Evolutionary conservation across 495 filamentous ascomycete species (phyloP).

Genomic region (Astrothelium subdiscretum): DNA sequence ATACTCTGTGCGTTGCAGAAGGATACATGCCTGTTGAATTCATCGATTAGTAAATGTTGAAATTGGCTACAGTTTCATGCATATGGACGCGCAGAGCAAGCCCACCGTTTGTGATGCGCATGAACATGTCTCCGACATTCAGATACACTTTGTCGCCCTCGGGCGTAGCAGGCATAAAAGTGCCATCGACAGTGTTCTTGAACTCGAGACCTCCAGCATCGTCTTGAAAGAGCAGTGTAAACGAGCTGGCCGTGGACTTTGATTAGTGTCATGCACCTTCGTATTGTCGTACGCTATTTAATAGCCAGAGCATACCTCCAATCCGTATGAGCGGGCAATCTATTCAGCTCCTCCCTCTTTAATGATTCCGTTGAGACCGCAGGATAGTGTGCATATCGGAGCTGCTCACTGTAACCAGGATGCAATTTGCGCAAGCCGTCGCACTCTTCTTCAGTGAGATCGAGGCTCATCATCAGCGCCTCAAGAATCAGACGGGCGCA

Average conservation of each 20-base stretch:
- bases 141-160: constrained; percentile 10
- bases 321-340: background rate
- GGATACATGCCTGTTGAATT: constrained; percentile 7
- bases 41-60: background rate
- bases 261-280: background rate
- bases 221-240: constrained; percentile 16
- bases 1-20: constrained; percentile 8
- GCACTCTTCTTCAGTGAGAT: background rate
- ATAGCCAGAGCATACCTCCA: background rate
- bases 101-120: constrained; percentile 14
- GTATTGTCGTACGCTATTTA: background rate
- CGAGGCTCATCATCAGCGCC: background rate
- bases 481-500: background rate
- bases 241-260: background rate
- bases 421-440: background rate
- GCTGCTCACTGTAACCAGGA: background rate
- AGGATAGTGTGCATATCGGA: constrained; percentile 1
- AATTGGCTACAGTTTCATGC: background rate
- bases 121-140: constrained; percentile 16
- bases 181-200: background rate
- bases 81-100: background rate
- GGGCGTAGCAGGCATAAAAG: constrained; percentile 9
- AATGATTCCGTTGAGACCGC: background rate
- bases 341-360: background rate
- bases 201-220: constrained; percentile 9